These are phyloP conservation scores for Oligophagozyma castellii DNA, from an alignment of 1,139 yeast species.

Conservation along the genomic window DNA sequence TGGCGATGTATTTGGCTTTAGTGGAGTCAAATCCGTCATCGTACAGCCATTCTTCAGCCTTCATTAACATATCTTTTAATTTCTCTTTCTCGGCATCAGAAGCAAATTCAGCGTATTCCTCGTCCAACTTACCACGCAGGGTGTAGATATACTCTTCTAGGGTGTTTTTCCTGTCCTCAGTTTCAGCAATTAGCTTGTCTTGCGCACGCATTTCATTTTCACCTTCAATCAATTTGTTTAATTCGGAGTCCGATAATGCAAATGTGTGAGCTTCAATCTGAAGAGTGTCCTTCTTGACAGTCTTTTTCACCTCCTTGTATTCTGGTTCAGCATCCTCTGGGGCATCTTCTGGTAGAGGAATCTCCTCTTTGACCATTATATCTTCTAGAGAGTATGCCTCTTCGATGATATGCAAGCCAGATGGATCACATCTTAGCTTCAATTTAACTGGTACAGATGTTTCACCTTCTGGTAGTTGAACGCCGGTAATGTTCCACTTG, in stretches of 20 bases:
- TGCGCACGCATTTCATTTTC: constrained; percentile 76
- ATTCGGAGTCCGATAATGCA: constrained; percentile 45
- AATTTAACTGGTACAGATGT: constrained; percentile 75
- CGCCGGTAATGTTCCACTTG: constrained; percentile 79
- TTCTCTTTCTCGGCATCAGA: constrained; percentile 78
- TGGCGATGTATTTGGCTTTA: constrained; percentile 95
- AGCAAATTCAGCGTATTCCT: constrained; percentile 79
- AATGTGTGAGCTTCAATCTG: constrained; percentile 44
- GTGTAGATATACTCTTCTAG: constrained; percentile 97
- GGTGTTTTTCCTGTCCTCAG: constrained; percentile 97
- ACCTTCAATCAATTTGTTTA: constrained; percentile 57
- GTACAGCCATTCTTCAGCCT: constrained; percentile 97
- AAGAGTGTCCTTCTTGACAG: constrained; percentile 83
- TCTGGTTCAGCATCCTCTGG: constrained; percentile 65
- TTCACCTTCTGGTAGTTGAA: constrained; percentile 63
- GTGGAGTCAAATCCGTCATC: constrained; percentile 94
- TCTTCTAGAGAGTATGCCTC: constrained; percentile 93
- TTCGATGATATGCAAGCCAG: constrained; percentile 89
- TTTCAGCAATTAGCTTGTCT: constrained; percentile 95
- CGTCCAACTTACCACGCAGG: constrained; percentile 93
- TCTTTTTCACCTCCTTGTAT: constrained; percentile 82
- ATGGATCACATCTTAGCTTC: constrained; percentile 93
- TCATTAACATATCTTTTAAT: constrained; percentile 57
- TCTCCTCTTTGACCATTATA: constrained; percentile 76
- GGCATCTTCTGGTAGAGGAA: constrained; percentile 41